phyloP scores from a whole-genome alignment of 2,329 filamentous ascomycete genomes.

The Phoma sp. region DNA sequence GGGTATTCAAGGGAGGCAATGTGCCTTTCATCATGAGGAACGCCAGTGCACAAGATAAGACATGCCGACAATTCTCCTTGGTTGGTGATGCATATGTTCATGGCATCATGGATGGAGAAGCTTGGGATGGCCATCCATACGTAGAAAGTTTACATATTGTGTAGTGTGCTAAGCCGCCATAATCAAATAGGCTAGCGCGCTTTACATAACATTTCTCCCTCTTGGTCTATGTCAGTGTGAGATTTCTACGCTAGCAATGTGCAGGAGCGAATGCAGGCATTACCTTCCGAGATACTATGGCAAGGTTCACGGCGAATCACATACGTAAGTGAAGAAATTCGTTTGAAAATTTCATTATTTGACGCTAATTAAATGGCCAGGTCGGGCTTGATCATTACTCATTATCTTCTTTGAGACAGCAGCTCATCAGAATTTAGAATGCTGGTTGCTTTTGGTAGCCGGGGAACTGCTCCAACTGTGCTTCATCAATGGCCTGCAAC shows the following conservation, averaged over 20 bases:
- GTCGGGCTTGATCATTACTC: not conserved
- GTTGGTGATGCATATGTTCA: slow-evolving; percentile 23
- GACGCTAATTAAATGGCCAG: no score
- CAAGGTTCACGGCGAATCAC: not conserved
- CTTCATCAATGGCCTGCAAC: slow-evolving; percentile 21
- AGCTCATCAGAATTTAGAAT: slow-evolving; percentile 9
- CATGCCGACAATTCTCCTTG: not conserved
- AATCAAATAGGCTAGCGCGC: no score
- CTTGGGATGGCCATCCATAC: not conserved
- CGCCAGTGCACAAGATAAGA: not conserved
- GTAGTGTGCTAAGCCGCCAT: no score
- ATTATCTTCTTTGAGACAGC: not conserved
- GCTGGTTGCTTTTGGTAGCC: slow-evolving; percentile 26
- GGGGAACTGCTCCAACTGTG: slow-evolving; percentile 25
- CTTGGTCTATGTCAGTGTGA: no score
- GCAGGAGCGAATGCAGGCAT: no score
- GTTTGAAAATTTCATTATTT: not conserved
- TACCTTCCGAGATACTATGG: no score
- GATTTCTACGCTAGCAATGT: no score
- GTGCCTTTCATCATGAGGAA: slow-evolving; percentile 19
- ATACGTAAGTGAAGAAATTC: not conserved
- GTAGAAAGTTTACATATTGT: not conserved
- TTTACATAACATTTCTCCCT: no score
- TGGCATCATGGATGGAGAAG: slow-evolving; percentile 22
- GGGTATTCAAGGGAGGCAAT: slow-evolving; percentile 15